Base-by-base conservation (phyloP, 2,329 filamentous ascomycete genomes). In the Cladosporium sp. region DNA sequence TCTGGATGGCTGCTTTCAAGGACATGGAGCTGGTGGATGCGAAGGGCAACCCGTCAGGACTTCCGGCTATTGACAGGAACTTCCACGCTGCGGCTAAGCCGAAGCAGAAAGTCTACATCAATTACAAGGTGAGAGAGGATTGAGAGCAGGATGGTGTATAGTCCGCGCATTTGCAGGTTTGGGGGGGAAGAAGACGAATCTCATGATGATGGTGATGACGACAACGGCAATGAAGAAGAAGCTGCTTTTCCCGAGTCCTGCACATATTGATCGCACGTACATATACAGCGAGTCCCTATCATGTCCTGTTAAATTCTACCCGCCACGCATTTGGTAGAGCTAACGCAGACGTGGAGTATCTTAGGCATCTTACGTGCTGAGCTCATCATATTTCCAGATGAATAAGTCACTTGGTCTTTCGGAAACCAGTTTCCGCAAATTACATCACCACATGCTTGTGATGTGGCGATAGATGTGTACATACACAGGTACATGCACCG, bases 1-100 rank as follows among this genome's bases (percentile, higher is more conserved):
- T 81, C 56, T 84, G 85, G 65, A 64, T 84, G 18, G 80, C 83
- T 3, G 78, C 78, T 50, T 86, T 85, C 64, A 82, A 85, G 67
- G 80, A 85, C 64, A 82, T 81, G 65, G 69, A 76, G 11, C 74
- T 84, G 3, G 70, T 72, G n/a, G 79, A 85, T 50, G 72, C 73
- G 52, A 63, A 76, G 3, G 83, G 82, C 0, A 76, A 75, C 2
- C 69, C 62, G 28, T 64, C 75, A 8, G 61, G 50, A 1, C 50
- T 77, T n/a, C 80, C 81, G 2, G 37, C 62, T 6, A 68, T 77
- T 0, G 72, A 82, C 65, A 67, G 72, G 11, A 81, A 82, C 65
- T 69, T 69, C 0, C 74, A 78, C 66, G 74, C 78, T 0, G 80
- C 80, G 3, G 72, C 73, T 40, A 83, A 82, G 71, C 81, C 81